Evolutionary conservation across 441 rosid species (phyloP), one percentile per base, ranked within the genome.

Genomic region (Corymbia citriodora): DNA sequence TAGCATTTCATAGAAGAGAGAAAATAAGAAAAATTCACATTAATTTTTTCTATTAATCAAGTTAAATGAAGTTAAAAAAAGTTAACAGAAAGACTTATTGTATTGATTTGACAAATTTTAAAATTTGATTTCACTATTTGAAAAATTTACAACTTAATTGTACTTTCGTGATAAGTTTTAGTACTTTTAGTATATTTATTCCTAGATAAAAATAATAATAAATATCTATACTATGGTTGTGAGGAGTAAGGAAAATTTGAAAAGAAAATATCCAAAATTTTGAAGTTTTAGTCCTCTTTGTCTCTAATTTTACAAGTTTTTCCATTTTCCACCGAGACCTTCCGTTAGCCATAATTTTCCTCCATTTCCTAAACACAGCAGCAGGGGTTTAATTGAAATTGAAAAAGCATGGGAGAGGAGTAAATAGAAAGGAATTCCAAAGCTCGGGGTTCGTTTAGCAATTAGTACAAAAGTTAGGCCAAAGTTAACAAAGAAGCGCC

Each of bases 161-260:
- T 4, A 36, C 5, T 36, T 36, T 36, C 40, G 5, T 36, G 40
- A 36, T 36, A 36, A 36, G 40, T 36, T 36, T 36, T 36, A 36
- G 40, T 3, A 36, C 40, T 36, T 36, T 36, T 36, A 36, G 40
- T 36, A 4, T 36, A 36, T 36, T 36, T 36, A 36, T 36, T 4
- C 40, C 40, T 36, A 36, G 40, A 36, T 36, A 36, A 36, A 36
- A 36, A 36, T 33, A 33, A 13, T 13, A n/a, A 63, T 17, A 31
- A 0, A 68, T n/a, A 68, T 1, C 8, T 33, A 9, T 8, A 68
- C 33, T 31, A n/a, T n/a, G 36, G 4, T 15, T 0, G 31, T 8
- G 10, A n/a, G 10, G 72, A 65, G 19, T 65, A 65, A 68, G 15
- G 11, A 31, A 68, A n/a, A 16, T n/a, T 13, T 68, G 5, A 16